A percentile compares a stretch with the other conserved stretches of the same genome.
phyloP scores from a whole-genome alignment of 2,329 filamentous ascomycete genomes.

The Alternaria ventricosa region DNA sequence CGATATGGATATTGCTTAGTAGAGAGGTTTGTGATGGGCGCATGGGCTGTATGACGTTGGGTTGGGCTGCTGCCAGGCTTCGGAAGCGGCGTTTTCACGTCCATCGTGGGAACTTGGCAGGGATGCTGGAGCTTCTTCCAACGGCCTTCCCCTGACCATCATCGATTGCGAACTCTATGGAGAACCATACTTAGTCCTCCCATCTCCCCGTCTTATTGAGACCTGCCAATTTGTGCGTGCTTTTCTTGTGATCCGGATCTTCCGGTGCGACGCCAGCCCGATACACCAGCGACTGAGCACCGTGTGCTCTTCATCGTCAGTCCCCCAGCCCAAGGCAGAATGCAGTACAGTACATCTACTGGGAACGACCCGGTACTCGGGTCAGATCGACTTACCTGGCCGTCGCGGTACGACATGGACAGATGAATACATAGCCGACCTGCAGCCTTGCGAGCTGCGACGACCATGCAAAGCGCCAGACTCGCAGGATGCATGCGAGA shows the following conservation, averaged over 20 bases:
- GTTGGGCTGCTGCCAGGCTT: conserved; percentile 21
- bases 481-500: neutral
- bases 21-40: neutral
- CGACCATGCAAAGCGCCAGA: neutral
- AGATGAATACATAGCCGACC: neutral
- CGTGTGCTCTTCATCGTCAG: neutral
- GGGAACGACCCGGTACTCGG: neutral
- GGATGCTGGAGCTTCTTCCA: conserved; percentile 10
- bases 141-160: neutral
- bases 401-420: neutral
- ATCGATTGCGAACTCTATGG: neutral
- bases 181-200: neutral
- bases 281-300: neutral
- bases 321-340: neutral
- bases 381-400: neutral
- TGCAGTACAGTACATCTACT: neutral
- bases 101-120: conserved; percentile 24
- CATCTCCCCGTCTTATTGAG: neutral
- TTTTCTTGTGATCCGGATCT: neutral
- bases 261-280: neutral
- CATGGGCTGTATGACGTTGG: conserved; percentile 14
- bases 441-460: neutral
- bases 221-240: neutral
- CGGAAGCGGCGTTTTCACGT: conserved; percentile 22
- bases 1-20: neutral